phyloP scores from a whole-genome alignment of 768 basidiomycete genomes.

The Russula brevipes region DNA sequence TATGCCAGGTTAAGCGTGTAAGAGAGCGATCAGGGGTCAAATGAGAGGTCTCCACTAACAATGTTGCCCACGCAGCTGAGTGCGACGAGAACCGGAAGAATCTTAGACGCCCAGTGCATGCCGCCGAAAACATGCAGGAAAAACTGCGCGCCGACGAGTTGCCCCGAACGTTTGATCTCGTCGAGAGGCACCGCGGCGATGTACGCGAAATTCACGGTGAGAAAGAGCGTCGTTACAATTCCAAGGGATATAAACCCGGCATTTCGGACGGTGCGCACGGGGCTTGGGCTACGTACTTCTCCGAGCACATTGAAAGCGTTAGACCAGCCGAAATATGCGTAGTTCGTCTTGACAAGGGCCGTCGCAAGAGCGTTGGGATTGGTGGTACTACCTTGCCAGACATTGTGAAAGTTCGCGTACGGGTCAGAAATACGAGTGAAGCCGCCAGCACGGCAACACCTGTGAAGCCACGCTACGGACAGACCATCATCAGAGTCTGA shows the following conservation, averaged over 20 bases:
- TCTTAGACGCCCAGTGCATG: conserved; percentile 29
- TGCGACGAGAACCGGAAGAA: conserved; percentile 21
- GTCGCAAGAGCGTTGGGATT: conserved; percentile 30
- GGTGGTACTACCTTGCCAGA: conserved; percentile 29
- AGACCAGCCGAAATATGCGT: conserved; percentile 32
- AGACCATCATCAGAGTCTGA: conserved; percentile 1
- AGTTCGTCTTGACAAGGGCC: conserved; percentile 32
- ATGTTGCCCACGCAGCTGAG: conserved; percentile 25
- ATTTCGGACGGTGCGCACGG: conserved; percentile 43
- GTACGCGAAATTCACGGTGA: conserved; percentile 43
- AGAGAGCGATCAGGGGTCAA: conserved; percentile 35
- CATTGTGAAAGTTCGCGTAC: conserved; percentile 30
- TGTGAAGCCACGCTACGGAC: conserved; percentile 27
- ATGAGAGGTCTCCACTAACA: conserved; percentile 36
- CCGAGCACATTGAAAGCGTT: conserved; percentile 46
- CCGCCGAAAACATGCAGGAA: conserved; percentile 50
- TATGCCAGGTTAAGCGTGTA: conserved; percentile 34
- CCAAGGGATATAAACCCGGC: conserved; percentile 44
- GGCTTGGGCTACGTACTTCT: conserved; percentile 37
- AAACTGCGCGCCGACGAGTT: conserved; percentile 46
- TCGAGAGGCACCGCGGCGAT: conserved; percentile 40
- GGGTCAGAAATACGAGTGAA: conserved; percentile 30
- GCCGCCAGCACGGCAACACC: conserved; percentile 30
- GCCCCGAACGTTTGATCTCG: conserved; percentile 39
- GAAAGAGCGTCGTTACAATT: conserved; percentile 43